These are phyloP conservation scores for Tulasnella sp. DNA, from an alignment of 768 basidiomycete species.

Conservation along the genomic window DNA sequence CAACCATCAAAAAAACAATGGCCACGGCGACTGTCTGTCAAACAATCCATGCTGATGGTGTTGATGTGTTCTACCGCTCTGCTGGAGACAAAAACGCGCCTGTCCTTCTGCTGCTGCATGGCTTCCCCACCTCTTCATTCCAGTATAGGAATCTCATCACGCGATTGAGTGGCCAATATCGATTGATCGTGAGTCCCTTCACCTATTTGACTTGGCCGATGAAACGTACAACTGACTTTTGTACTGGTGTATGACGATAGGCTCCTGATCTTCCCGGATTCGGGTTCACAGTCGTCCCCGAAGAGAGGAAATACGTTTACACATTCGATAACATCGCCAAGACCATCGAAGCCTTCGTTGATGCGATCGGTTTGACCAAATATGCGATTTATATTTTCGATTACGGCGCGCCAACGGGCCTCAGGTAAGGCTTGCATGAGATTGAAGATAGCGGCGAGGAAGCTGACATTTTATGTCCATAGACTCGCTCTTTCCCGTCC, in stretches of 20 bases:
- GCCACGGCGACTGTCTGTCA: too few species aligned
- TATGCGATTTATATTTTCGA: conserved; percentile 42
- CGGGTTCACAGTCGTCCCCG: conserved; percentile 38
- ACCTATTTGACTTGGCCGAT: too few species aligned
- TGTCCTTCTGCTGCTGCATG: conserved; percentile 37
- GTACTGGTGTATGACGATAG: too few species aligned
- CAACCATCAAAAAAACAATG: too few species aligned
- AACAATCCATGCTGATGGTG: too few species aligned
- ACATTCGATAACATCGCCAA: conserved; percentile 33
- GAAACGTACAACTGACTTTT: too few species aligned
- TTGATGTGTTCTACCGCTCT: too few species aligned
- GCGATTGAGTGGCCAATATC: too few species aligned
- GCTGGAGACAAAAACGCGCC: not conserved
- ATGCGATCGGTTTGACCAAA: conserved; percentile 31
- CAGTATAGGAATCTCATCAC: conserved; percentile 42
- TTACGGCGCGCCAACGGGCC: conserved; percentile 32
- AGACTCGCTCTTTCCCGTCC: too few species aligned
- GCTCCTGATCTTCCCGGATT: conserved; percentile 46
- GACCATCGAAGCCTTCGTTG: conserved; percentile 35
- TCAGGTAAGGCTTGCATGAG: conserved; percentile 28
- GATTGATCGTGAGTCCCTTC: too few species aligned
- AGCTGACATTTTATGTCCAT: too few species aligned
- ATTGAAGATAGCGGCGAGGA: conserved; percentile 33
- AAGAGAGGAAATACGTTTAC: conserved; percentile 27
- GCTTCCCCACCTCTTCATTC: conserved; percentile 40